Conservation (phyloP, 371 early-diverging fungal genomes). For the Syncephalastrum monosporum region DNA sequence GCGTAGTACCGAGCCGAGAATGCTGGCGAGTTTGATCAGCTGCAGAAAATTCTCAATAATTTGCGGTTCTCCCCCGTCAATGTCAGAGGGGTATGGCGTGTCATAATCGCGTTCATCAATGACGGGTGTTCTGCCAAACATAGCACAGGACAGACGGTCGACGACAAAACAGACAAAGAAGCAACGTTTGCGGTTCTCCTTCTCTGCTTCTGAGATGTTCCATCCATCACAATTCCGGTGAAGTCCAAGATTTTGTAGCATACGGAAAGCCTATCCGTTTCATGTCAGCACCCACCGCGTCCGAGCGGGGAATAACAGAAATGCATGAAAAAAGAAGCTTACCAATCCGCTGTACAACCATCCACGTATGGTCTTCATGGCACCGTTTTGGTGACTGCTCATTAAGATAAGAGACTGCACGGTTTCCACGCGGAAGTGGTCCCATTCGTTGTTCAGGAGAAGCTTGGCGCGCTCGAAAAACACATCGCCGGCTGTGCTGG, state of each 20-base stretch:
- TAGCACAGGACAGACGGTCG: slow-evolving; percentile 55
- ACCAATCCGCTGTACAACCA: slow-evolving; percentile 55
- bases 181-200: slow-evolving; percentile 55
- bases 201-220: slow-evolving; percentile 43
- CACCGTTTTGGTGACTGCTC: slow-evolving; percentile 51
- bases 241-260: slow-evolving; percentile 63
- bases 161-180: slow-evolving; percentile 67
- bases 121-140: slow-evolving; percentile 47
- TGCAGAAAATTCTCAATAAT: slow-evolving; percentile 42
- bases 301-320: neutral
- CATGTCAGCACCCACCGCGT: neutral
- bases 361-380: slow-evolving; percentile 40
- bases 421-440: slow-evolving; percentile 37
- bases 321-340: slow-evolving; percentile 6
- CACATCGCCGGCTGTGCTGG: slow-evolving; percentile 46
- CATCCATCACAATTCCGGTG: slow-evolving; percentile 58
- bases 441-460: slow-evolving; percentile 43
- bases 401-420: slow-evolving; percentile 43
- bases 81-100: slow-evolving; percentile 40
- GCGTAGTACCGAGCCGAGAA: slow-evolving; percentile 41
- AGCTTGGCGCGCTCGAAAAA: slow-evolving; percentile 47
- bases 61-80: slow-evolving; percentile 29
- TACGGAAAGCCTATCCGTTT: slow-evolving; percentile 49
- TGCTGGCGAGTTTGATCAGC: slow-evolving; percentile 42
- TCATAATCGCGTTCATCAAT: slow-evolving; percentile 54